phyloP scores from a whole-genome alignment of 2,329 filamentous ascomycete species.

The Aspergillus neoniger region DNA sequence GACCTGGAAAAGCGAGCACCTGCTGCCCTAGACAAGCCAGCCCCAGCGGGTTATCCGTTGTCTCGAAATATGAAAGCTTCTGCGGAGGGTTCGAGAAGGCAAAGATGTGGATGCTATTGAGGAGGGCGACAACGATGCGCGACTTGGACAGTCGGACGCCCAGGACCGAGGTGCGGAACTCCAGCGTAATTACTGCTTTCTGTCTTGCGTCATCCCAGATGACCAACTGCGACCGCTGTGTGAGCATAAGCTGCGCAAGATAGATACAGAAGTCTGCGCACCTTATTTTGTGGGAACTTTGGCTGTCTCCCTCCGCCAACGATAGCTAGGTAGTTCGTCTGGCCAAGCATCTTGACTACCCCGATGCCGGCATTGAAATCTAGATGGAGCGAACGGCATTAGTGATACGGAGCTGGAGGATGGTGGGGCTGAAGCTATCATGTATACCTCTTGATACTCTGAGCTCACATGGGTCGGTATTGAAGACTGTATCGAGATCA shows the following conservation, averaged over 20 bases:
- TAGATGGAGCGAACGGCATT: conserved; percentile 29
- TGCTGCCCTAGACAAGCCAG: conserved; percentile 75
- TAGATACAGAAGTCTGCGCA: conserved; percentile 31
- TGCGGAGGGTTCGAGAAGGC: conserved; percentile 72
- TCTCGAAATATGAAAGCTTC: conserved; percentile 76
- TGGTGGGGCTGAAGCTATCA: too few species aligned
- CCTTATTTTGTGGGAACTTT: conserved; percentile 86
- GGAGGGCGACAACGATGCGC: conserved; percentile 76
- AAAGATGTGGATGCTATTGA: conserved; percentile 81
- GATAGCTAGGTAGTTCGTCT: conserved; percentile 82
- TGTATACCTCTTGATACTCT: conserved; percentile 61
- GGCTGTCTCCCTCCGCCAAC: conserved; percentile 85
- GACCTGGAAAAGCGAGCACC: conserved; percentile 80
- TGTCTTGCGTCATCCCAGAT: conserved; percentile 89
- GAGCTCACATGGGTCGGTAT: conserved; percentile 70
- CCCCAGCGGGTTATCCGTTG: conserved; percentile 78
- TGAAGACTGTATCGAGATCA: conserved; percentile 60
- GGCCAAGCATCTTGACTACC: conserved; percentile 81
- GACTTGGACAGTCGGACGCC: conserved; percentile 75
- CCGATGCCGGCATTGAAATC: conserved; percentile 82
- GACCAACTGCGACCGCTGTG: conserved; percentile 54
- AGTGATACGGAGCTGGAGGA: conserved; percentile 1
- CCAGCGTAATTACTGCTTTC: conserved; percentile 72
- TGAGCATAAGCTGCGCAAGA: not conserved
- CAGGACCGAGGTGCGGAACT: conserved; percentile 76